Percentiles rank a stretch among this genome's conserved stretches.
These are phyloP conservation scores for Chaetothyriales sp. DNA, from an alignment of 2,329 filamentous ascomycete genomes.

Conservation along the genomic window DNA sequence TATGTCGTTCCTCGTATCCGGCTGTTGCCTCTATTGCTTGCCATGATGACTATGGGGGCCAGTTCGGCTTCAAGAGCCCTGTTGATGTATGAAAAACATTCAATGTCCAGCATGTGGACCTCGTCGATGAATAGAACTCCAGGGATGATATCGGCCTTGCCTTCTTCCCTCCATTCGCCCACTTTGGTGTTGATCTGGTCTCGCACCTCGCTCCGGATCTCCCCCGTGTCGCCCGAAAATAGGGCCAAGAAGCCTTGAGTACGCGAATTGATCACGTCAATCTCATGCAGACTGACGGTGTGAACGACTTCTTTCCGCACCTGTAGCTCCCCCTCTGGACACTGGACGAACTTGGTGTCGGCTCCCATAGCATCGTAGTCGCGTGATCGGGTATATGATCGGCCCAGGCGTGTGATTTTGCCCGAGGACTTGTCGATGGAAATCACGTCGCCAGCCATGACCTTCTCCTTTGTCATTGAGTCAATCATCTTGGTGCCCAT, in stretches of 20 bases:
- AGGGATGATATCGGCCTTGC: conserved; percentile 94
- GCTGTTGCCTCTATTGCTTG: conserved; percentile 84
- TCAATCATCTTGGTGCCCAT: conserved; percentile 99
- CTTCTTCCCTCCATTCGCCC: conserved; percentile 97
- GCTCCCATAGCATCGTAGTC: conserved; percentile 99
- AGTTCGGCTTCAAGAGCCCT: conserved; percentile 87
- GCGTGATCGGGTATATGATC: conserved; percentile 83
- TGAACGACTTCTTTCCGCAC: conserved; percentile 95
- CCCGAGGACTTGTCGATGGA: conserved; percentile 97
- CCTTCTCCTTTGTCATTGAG: conserved; percentile 97
- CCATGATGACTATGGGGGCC: conserved; percentile 97
- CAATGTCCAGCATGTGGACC: conserved; percentile 98
- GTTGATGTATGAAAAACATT: conserved; percentile 98
- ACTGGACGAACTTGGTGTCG: conserved; percentile 95
- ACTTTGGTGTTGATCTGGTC: conserved; percentile 99
- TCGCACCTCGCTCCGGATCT: conserved; percentile 91
- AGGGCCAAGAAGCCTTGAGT: conserved; percentile 97
- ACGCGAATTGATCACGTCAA: conserved; percentile 96
- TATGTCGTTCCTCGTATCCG: conserved; percentile 89
- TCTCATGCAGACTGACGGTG: conserved; percentile 92
- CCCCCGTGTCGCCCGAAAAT: conserved; percentile 94
- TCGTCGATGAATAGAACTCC: conserved; percentile 97
- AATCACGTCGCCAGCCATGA: conserved; percentile 96
- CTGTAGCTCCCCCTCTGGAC: conserved; percentile 91
- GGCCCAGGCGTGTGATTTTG: conserved; percentile 92